Conservation (phyloP, 805 yeast genomes). For the Lachancea sp. region DNA sequence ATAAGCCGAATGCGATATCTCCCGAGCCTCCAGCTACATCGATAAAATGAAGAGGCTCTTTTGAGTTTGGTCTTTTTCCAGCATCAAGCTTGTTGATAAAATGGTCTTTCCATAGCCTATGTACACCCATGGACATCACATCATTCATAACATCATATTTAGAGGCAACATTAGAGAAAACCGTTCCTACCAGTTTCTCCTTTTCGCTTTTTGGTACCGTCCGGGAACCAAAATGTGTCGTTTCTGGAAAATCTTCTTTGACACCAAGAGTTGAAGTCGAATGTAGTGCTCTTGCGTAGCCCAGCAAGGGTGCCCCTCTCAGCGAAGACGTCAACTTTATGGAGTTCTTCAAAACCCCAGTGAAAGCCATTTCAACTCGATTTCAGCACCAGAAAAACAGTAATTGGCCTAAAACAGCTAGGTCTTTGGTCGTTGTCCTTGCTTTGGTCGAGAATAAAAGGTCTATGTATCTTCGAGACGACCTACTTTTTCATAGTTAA, state of each 20-base stretch:
- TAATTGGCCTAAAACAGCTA: background rate
- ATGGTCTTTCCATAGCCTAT: constrained; percentile 90
- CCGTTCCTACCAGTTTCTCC: constrained; percentile 76
- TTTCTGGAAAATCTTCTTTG: constrained; percentile 18
- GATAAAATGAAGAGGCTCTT: constrained; percentile 74
- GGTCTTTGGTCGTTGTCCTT: too few species aligned
- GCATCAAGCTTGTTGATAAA: constrained; percentile 85
- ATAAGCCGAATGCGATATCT: constrained; percentile 90
- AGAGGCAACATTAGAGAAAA: constrained; percentile 90
- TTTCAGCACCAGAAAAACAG: background rate
- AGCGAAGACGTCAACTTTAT: background rate
- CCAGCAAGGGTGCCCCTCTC: background rate
- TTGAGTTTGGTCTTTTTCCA: constrained; percentile 79
- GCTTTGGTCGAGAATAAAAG: too few species aligned
- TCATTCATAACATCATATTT: constrained; percentile 96
- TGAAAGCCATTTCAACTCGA: background rate
- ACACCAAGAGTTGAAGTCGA: background rate
- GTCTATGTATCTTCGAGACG: too few species aligned
- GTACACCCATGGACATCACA: constrained; percentile 94
- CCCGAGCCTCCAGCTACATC: constrained; percentile 99
- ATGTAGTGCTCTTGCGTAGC: constrained; percentile 1
- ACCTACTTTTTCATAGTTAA: background rate
- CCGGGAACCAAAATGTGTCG: constrained; percentile 92
- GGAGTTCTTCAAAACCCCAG: background rate
- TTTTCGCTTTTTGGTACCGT: constrained; percentile 75